Conservation (phyloP, 2,329 filamentous ascomycete genomes). For the Colletotrichum caudatum region DNA sequence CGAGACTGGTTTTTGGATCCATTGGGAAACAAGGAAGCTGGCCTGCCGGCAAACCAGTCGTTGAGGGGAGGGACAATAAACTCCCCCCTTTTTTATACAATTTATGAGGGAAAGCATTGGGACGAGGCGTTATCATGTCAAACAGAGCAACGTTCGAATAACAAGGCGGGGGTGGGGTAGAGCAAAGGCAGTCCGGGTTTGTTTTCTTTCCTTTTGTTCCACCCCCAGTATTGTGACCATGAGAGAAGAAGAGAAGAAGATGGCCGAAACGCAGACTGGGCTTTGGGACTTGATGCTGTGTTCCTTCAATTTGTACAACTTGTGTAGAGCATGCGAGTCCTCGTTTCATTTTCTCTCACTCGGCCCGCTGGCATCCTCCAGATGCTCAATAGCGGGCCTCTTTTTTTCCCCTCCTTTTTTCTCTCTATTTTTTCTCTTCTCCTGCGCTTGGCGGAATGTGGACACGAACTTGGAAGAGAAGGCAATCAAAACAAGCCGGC, state of each 20-base stretch:
- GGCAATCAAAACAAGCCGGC: not conserved
- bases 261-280: slow-evolving; percentile 1
- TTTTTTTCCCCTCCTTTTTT: not conserved
- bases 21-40: slow-evolving; percentile 9
- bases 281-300: not conserved
- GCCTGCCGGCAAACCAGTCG: slow-evolving; percentile 1
- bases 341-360: not conserved
- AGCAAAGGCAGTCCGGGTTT: slow-evolving; percentile 11
- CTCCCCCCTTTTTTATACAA: slow-evolving; percentile 1
- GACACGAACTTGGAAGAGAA: not conserved
- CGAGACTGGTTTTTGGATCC: slow-evolving; percentile 32
- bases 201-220: slow-evolving; percentile 5
- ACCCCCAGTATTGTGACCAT: slow-evolving; percentile 27
- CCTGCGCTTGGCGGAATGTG: not conserved
- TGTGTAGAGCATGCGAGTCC: slow-evolving; percentile 6
- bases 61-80: not conserved
- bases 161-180: not conserved
- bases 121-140: slow-evolving; percentile 38
- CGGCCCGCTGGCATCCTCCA: not conserved
- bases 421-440: no score
- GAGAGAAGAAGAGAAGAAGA: slow-evolving; percentile 32
- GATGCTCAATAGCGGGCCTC: not conserved
- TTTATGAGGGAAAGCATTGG: slow-evolving; percentile 38
- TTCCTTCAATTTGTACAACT: slow-evolving; percentile 1
- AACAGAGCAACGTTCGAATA: slow-evolving; percentile 18